phyloP scores from a whole-genome alignment of 2,329 filamentous ascomycete genomes.

The Ascochyta pisi region DNA sequence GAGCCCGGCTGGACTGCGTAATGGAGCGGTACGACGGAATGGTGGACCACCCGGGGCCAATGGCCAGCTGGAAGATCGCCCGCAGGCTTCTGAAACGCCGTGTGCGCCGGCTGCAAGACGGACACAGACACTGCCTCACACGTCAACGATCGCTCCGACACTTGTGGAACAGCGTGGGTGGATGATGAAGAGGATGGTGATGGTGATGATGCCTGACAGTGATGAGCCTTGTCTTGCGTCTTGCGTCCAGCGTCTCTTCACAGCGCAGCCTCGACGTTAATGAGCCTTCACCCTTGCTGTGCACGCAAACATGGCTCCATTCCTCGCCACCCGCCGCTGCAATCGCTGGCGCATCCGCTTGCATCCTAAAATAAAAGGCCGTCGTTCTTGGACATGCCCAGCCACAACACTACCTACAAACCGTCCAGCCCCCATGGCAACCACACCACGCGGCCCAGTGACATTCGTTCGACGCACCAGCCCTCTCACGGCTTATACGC shows the following conservation, averaged over 20 bases:
- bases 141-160: not conserved
- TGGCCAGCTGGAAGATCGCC: slow-evolving; percentile 2
- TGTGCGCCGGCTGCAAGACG: not conserved
- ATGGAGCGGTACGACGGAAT: slow-evolving; percentile 8
- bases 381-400: slow-evolving; percentile 1
- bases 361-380: not conserved
- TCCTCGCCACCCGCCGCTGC: not conserved
- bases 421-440: not conserved
- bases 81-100: slow-evolving; percentile 13
- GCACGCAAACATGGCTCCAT: not conserved
- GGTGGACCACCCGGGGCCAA: slow-evolving; percentile 8
- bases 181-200: too few relatives aligned
- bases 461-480: too few relatives aligned
- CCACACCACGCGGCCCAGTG: not conserved
- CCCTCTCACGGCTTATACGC: too few relatives aligned
- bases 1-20: slow-evolving; percentile 15
- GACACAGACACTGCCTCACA: not conserved
- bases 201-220: too few relatives aligned
- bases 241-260: not conserved
- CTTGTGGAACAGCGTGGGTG: not conserved
- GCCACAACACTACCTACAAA: not conserved
- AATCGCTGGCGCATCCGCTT: slow-evolving; percentile 1
- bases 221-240: too few relatives aligned
- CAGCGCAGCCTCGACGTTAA: not conserved
- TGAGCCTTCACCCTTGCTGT: not conserved